Evolutionary conservation across 257 asterid genomes (phyloP).

Genomic region (Asclepias syriaca): DNA sequence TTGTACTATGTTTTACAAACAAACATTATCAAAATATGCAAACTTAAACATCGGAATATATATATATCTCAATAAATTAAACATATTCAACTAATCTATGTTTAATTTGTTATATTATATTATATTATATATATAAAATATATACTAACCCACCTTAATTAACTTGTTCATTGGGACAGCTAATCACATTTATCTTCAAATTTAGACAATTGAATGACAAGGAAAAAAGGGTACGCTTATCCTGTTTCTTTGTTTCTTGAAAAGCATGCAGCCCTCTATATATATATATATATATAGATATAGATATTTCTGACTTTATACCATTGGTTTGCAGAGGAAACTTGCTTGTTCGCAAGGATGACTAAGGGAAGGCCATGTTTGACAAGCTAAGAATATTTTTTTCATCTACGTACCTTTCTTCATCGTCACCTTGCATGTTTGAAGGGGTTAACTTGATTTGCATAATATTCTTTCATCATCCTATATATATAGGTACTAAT

Average conservation of each 20-base stretch:
- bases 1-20: slow-evolving; percentile 9
- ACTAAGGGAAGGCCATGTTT: background rate
- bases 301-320: background rate
- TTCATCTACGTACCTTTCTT: background rate
- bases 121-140: too few relatives aligned
- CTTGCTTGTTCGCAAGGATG: slow-evolving; percentile 6
- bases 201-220: slow-evolving; percentile 1
- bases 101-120: background rate
- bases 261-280: background rate
- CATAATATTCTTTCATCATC: background rate
- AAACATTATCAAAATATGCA: slow-evolving; percentile 6
- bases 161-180: background rate
- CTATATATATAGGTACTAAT: too few relatives aligned
- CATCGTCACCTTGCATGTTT: background rate
- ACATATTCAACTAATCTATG: background rate
- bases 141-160: background rate
- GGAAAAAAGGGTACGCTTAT: background rate
- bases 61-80: background rate
- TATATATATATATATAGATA: too few relatives aligned
- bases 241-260: slow-evolving; percentile 4
- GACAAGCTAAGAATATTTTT: slow-evolving; percentile 21
- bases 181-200: background rate
- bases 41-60: background rate
- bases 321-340: slow-evolving; percentile 12
- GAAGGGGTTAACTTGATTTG: background rate